These are phyloP conservation scores for Diplodia intermedia DNA, from an alignment of 2,329 filamentous ascomycete genomes.

Conservation along the genomic window DNA sequence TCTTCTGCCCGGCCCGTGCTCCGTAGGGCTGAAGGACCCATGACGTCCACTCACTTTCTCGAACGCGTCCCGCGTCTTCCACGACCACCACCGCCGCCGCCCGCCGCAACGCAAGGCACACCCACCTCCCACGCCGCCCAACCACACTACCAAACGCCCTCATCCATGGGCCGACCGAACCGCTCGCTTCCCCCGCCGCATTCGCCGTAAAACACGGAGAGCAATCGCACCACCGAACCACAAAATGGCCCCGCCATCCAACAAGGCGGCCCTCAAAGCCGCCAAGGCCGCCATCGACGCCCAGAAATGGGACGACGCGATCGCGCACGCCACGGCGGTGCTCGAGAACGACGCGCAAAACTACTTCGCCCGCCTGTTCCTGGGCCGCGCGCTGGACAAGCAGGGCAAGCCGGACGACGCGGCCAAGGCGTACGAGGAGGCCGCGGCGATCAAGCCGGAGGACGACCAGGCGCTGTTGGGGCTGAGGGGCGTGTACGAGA, in stretches of 20 bases:
- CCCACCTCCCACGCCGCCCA: neutral
- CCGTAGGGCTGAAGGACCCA: slow-evolving; percentile 27
- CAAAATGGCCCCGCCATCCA: slow-evolving; percentile 40
- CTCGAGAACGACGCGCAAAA: slow-evolving; percentile 72
- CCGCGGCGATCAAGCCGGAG: slow-evolving; percentile 72
- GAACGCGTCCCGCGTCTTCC: slow-evolving; percentile 26
- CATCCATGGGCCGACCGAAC: neutral
- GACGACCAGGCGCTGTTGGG: slow-evolving; percentile 93
- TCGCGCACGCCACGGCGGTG: slow-evolving; percentile 71
- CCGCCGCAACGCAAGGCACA: neutral
- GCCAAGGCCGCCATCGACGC: slow-evolving; percentile 79
- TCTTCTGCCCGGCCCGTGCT: slow-evolving; percentile 11
- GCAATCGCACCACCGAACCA: neutral
- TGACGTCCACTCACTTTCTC: slow-evolving; percentile 21
- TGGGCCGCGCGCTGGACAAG: slow-evolving; percentile 85
- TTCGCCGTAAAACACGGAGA: neutral
- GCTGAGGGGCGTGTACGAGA: slow-evolving; percentile 83
- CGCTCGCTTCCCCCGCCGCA: neutral
- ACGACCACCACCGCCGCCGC: neutral
- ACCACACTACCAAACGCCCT: neutral
- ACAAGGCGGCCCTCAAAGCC: slow-evolving; percentile 80
- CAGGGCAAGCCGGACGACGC: slow-evolving; percentile 73
- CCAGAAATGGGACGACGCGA: slow-evolving; percentile 78
- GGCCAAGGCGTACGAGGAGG: slow-evolving; percentile 76
- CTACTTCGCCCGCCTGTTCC: slow-evolving; percentile 89